Percentiles rank a stretch among this genome's conserved stretches.
These are phyloP conservation scores for Plantago coronopus DNA, from an alignment of 305 asterid genomes.

Conservation along the genomic window DNA sequence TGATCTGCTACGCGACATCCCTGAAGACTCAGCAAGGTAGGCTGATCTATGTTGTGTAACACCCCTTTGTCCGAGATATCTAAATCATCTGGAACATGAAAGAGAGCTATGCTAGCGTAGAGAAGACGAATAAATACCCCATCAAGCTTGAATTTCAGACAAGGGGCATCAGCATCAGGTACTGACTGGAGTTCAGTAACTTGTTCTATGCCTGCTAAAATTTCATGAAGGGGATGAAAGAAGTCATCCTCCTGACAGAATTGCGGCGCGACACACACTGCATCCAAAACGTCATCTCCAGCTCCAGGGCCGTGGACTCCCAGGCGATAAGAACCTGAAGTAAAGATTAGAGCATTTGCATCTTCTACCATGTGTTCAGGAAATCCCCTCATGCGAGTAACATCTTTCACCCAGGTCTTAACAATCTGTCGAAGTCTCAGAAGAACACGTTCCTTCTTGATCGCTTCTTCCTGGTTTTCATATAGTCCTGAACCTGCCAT, in stretches of 20 bases:
- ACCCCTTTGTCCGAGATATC: conserved; percentile 73
- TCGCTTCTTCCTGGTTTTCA: conserved; percentile 72
- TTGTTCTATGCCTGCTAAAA: conserved; percentile 64
- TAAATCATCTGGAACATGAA: conserved; percentile 87
- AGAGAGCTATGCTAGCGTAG: conserved; percentile 75
- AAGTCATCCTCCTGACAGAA: conserved; percentile 83
- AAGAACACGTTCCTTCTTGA: conserved; percentile 68
- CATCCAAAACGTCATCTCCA: conserved; percentile 78
- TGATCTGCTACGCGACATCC: conserved; percentile 98
- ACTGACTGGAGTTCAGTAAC: conserved; percentile 88
- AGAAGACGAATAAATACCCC: conserved; percentile 93
- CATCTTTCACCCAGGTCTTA: conserved; percentile 84
- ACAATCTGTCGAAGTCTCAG: conserved; percentile 76
- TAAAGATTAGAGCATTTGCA: conserved; percentile 81
- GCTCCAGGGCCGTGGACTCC: conserved; percentile 99
- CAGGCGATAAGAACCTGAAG: conserved; percentile 93
- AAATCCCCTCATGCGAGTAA: conserved; percentile 74
- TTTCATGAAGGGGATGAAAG: conserved; percentile 67
- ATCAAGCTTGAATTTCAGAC: conserved; percentile 90
- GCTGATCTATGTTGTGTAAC: conserved; percentile 76
- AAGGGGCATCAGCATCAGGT: conserved; percentile 96
- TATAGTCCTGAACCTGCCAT: conserved; percentile 65
- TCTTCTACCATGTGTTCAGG: conserved; percentile 89
- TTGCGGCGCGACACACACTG: conserved; percentile 92
- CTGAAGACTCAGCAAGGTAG: conserved; percentile 85